phyloP scores from a whole-genome alignment of 2,329 filamentous ascomycete genomes.

The Tolypocladium amazonense region DNA sequence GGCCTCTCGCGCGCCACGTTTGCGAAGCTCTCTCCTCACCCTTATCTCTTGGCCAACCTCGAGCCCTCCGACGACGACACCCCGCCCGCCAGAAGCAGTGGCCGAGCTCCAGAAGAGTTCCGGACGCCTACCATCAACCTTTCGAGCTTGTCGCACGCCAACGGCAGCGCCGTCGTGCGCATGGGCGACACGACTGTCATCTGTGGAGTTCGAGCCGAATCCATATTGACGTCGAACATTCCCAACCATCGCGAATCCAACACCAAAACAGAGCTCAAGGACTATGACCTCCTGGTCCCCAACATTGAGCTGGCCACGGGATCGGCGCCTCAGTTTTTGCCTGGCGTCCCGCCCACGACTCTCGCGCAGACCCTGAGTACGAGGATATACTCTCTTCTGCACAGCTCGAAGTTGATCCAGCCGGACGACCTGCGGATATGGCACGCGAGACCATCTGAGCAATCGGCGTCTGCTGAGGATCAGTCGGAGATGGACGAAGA shows the following conservation, averaged over 20 bases:
- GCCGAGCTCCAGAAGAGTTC: conserved; percentile 58
- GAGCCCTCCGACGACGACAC: conserved; percentile 41
- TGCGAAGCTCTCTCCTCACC: conserved; percentile 79
- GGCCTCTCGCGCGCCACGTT: conserved; percentile 58
- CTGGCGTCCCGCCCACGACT: conserved; percentile 69
- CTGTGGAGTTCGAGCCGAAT: conserved; percentile 81
- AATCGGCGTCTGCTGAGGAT: conserved; percentile 34
- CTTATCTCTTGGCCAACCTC: conserved; percentile 84
- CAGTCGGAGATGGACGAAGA: conserved; percentile 26
- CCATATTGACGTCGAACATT: conserved; percentile 65
- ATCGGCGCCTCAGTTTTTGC: conserved; percentile 74
- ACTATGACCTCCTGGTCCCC: conserved; percentile 71
- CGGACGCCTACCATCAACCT: conserved; percentile 69
- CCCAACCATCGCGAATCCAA: conserved; percentile 47
- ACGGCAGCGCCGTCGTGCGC: conserved; percentile 82
- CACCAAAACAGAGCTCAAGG: conserved; percentile 37
- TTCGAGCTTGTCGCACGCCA: conserved; percentile 76
- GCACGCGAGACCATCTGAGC: conserved; percentile 42
- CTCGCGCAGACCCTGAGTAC: conserved; percentile 80
- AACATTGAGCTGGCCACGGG: conserved; percentile 91
- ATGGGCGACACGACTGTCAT: conserved; percentile 90
- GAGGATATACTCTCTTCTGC: conserved; percentile 64
- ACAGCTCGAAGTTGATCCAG: conserved; percentile 57
- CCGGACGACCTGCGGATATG: conserved; percentile 63
- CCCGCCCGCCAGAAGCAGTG: conserved; percentile 64